Percentiles rank a stretch among this genome's conserved stretches.
Evolutionary conservation across 495 filamentous ascomycete species (phyloP).

Genomic region (Tricharina praecox): DNA sequence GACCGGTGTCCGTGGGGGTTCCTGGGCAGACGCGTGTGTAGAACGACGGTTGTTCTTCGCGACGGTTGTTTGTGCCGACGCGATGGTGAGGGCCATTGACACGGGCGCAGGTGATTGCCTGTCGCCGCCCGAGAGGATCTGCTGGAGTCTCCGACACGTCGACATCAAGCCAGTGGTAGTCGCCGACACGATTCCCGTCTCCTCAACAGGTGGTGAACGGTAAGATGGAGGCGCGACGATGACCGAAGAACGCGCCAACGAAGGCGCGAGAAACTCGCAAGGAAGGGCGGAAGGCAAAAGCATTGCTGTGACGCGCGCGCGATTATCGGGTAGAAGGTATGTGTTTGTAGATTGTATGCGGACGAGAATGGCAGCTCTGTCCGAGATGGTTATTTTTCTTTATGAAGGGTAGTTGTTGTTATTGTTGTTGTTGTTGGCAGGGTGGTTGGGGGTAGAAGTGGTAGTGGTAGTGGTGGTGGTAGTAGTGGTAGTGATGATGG

Average conservation of each 20-base stretch:
- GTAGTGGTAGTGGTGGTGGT: background rate
- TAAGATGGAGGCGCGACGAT: slow-evolving; percentile 10
- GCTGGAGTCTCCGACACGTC: slow-evolving; percentile 24
- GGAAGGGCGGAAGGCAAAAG: slow-evolving; percentile 26
- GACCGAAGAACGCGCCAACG: slow-evolving; percentile 4
- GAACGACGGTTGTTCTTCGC: too few relatives aligned
- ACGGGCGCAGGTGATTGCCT: slow-evolving; percentile 11
- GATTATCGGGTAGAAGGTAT: background rate
- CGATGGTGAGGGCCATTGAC: slow-evolving; percentile 6
- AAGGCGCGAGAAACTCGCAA: slow-evolving; percentile 18
- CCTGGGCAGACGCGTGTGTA: too few relatives aligned
- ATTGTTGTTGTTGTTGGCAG: too few relatives aligned
- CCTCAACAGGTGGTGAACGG: slow-evolving; percentile 20
- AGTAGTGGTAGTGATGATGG: background rate
- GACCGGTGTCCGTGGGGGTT: slow-evolving; percentile 16
- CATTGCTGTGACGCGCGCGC: slow-evolving; percentile 13
- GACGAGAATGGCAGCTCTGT: too few relatives aligned
- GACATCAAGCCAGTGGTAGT: slow-evolving; percentile 20
- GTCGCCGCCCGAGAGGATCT: slow-evolving; percentile 20
- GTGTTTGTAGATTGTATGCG: background rate
- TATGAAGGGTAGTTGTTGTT: too few relatives aligned
- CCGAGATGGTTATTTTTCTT: too few relatives aligned
- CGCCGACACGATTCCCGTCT: slow-evolving; percentile 15
- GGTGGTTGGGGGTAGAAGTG: too few relatives aligned
- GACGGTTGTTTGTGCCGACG: too few relatives aligned